Percentiles rank a stretch among this genome's conserved stretches.
Conservation (phyloP, 2,329 filamentous ascomycete species). For the Clonostachys solani region DNA sequence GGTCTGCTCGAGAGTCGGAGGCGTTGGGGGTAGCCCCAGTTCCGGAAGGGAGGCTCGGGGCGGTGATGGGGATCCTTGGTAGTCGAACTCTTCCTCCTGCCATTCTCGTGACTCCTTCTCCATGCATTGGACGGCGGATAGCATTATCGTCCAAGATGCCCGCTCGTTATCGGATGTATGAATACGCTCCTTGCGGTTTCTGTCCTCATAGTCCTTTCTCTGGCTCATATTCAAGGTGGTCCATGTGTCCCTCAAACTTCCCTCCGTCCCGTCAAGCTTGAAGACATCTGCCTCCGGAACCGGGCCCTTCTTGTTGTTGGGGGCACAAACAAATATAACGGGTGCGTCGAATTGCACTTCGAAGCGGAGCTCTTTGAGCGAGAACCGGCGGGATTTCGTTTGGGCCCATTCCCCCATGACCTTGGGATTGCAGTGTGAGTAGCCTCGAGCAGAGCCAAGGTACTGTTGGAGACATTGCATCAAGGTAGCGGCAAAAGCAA, state of each 20-base stretch:
- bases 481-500: slow-evolving; percentile 38
- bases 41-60: background rate
- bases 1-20: slow-evolving; percentile 15
- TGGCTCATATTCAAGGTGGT: slow-evolving; percentile 22
- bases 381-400: slow-evolving; percentile 32
- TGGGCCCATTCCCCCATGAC: slow-evolving; percentile 42
- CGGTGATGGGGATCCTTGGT: slow-evolving; percentile 8
- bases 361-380: slow-evolving; percentile 38
- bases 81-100: slow-evolving; percentile 28
- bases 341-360: slow-evolving; percentile 44
- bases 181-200: slow-evolving; percentile 24
- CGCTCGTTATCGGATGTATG: slow-evolving; percentile 53
- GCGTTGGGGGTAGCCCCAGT: slow-evolving; percentile 11
- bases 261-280: slow-evolving; percentile 29
- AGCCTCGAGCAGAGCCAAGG: slow-evolving; percentile 43
- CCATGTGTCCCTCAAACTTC: slow-evolving; percentile 28
- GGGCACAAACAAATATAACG: slow-evolving; percentile 43
- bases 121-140: slow-evolving; percentile 45
- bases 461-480: slow-evolving; percentile 47
- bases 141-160: slow-evolving; percentile 48
- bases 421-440: slow-evolving; percentile 39
- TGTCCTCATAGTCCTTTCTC: slow-evolving; percentile 12
- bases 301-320: slow-evolving; percentile 31
- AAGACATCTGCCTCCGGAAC: slow-evolving; percentile 20
- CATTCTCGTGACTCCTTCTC: slow-evolving; percentile 42